A percentile compares a stretch with the other conserved stretches of the same genome.
These are phyloP conservation scores for Pyrus communis DNA, from an alignment of 306 rosid genomes.

Conservation along the genomic window DNA sequence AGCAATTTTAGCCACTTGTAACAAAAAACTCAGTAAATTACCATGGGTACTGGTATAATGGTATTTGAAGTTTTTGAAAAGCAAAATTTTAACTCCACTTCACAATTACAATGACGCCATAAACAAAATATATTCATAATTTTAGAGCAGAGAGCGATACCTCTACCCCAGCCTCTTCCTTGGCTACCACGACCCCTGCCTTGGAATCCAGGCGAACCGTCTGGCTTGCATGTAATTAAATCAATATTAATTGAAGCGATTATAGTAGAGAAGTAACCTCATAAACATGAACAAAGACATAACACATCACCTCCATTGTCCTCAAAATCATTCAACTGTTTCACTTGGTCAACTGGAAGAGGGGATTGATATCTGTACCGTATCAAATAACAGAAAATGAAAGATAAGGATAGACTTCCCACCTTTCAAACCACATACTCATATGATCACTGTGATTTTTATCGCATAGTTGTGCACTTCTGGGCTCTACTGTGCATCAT, in stretches of 20 bases:
- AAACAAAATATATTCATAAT: not conserved
- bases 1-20: conserved; percentile 2
- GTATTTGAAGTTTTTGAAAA: not conserved
- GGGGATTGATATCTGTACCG: conserved; percentile 70
- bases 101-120: not conserved
- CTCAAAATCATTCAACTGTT: conserved; percentile 63
- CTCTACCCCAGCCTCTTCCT: conserved; percentile 65
- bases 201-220: conserved; percentile 54
- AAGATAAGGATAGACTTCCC: not conserved
- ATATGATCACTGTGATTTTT: not conserved
- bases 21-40: not conserved
- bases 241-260: not conserved
- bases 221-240: conserved; percentile 34
- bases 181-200: conserved; percentile 65
- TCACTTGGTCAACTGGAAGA: conserved; percentile 74
- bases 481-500: not conserved
- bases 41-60: not conserved
- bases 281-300: not conserved
- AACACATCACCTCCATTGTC: conserved; percentile 64
- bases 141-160: conserved; percentile 26
- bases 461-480: not conserved
- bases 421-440: not conserved
- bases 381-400: not conserved
- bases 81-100: not conserved
- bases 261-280: not conserved